Conservation (phyloP, 768 basidiomycete genomes). For the Zangia roseola region DNA sequence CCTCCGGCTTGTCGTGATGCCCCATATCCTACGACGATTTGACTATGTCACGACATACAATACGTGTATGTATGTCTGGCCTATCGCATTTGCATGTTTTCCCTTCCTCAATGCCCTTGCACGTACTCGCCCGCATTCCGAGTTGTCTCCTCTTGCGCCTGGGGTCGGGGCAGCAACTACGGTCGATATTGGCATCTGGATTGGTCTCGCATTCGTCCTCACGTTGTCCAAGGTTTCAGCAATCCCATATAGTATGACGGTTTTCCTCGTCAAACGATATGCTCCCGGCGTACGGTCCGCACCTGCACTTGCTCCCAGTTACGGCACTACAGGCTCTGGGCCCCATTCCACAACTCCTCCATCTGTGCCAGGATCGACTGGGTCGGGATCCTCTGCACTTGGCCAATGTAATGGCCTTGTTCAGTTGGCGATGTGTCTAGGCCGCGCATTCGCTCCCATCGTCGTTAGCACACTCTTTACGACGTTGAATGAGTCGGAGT, state of each 20-base stretch:
- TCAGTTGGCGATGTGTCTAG: constrained; percentile 53
- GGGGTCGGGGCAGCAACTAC: too few species aligned
- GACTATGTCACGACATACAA: constrained; percentile 6
- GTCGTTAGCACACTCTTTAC: constrained; percentile 22
- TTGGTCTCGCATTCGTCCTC: constrained; percentile 43
- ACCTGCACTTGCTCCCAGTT: too few species aligned
- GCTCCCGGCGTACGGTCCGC: constrained; percentile 25
- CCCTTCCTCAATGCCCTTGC: constrained; percentile 6
- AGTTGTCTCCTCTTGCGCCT: too few species aligned
- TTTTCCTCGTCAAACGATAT: constrained; percentile 55
- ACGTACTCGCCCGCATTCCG: not conserved
- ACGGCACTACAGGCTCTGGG: too few species aligned
- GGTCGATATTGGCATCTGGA: constrained; percentile 43
- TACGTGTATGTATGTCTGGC: constrained; percentile 7
- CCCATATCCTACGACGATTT: constrained; percentile 22
- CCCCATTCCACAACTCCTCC: too few species aligned
- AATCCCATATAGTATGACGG: constrained; percentile 44
- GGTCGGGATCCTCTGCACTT: constrained; percentile 27
- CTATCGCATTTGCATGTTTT: not conserved
- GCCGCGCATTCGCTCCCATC: constrained; percentile 54
- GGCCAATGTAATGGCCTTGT: constrained; percentile 64
- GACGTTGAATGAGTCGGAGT: constrained; percentile 5
- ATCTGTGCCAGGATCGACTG: too few species aligned
- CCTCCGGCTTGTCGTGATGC: constrained; percentile 50
- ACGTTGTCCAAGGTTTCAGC: constrained; percentile 28